A percentile compares a stretch with the other conserved stretches of the same genome.
Conservation (phyloP, 768 basidiomycete species). For the Psilocybe cubensis region DNA sequence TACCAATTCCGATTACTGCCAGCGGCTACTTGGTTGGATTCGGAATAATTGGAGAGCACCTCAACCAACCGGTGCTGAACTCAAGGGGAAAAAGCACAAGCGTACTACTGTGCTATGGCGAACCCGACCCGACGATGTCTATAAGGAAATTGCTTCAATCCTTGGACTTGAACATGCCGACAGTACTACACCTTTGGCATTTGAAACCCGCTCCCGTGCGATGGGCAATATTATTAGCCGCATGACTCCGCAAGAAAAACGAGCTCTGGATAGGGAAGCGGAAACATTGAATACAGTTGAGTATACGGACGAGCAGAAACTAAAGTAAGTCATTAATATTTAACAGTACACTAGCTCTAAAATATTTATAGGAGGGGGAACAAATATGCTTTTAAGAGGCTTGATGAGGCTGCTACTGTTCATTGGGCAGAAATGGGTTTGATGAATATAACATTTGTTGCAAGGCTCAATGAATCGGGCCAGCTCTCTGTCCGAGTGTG, state of each 20-base stretch:
- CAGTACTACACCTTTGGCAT: background rate
- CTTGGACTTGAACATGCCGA: background rate
- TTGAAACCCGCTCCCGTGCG: background rate
- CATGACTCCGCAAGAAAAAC: background rate
- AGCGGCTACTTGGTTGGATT: background rate
- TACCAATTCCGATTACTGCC: background rate
- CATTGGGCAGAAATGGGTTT: background rate
- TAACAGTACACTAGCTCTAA: too few species aligned
- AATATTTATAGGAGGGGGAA: background rate
- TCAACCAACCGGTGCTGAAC: background rate
- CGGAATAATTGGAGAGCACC: too few species aligned
- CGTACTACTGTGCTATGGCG: background rate
- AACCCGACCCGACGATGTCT: background rate
- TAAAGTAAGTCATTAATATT: too few species aligned
- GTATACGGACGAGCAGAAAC: too few species aligned
- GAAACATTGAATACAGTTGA: background rate
- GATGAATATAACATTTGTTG: background rate
- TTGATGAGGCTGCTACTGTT: background rate
- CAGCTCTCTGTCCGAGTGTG: background rate
- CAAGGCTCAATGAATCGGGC: background rate
- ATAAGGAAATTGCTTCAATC: background rate
- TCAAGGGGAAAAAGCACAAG: background rate
- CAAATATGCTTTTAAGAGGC: background rate
- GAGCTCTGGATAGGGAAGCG: background rate
- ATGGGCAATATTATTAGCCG: background rate